Percentiles rank a stretch among this genome's conserved stretches.
Conservation (phyloP, 75 land plant species). For the Cunninghamia lanceolata region DNA sequence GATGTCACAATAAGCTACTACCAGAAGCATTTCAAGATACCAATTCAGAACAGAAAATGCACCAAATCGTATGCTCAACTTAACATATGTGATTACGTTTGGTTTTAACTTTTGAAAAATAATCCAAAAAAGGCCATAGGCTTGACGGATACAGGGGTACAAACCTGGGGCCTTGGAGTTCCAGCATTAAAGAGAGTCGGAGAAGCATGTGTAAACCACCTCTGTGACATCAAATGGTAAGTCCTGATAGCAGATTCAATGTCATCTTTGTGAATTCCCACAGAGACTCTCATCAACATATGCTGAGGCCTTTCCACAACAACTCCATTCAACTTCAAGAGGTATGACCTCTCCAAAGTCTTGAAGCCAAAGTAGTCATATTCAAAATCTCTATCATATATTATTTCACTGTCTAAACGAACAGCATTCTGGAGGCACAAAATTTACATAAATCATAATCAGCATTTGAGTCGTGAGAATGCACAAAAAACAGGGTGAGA, state of each 20-base stretch:
- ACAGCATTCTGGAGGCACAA: conserved; percentile 32
- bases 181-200: conserved; percentile 51
- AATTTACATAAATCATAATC: neutral
- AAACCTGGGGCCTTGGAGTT: conserved; percentile 47
- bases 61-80: neutral
- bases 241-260: conserved; percentile 37
- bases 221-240: conserved; percentile 45
- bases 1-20: neutral
- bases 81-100: neutral
- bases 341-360: conserved; percentile 42
- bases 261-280: conserved; percentile 43
- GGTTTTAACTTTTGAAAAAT: neutral
- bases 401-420: conserved; percentile 39
- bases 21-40: neutral
- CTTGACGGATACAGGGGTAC: too few relatives aligned
- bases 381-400: conserved; percentile 48
- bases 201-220: conserved; percentile 59
- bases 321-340: conserved; percentile 34
- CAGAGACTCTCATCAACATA: conserved; percentile 47
- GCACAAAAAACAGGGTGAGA: too few relatives aligned
- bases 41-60: neutral
- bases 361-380: conserved; percentile 53
- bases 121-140: neutral
- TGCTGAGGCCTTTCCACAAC: conserved; percentile 53
- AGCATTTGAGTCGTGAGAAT: neutral